Percentiles rank a stretch among this genome's conserved stretches.
phyloP scores from a whole-genome alignment of 371 early-diverging fungal species.

The Choanephora cucurbitarum region DNA sequence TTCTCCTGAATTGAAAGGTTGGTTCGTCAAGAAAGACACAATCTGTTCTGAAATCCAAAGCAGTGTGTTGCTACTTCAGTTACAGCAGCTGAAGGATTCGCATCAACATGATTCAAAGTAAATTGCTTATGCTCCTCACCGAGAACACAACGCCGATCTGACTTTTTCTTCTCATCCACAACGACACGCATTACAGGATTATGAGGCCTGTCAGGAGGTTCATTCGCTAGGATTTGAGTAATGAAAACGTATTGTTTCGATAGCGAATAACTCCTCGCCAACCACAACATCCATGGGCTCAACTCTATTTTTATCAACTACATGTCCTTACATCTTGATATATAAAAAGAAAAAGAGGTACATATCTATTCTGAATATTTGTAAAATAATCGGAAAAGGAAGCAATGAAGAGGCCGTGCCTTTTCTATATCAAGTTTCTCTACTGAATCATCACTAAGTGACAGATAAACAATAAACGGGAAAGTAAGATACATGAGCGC shows the following conservation, averaged over 20 bases:
- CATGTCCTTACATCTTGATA: slow-evolving; percentile 19
- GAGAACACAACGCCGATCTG: slow-evolving; percentile 5
- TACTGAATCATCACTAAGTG: too few species aligned
- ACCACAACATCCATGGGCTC: slow-evolving; percentile 26
- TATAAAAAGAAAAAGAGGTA: slow-evolving; percentile 18
- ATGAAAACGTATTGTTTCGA: slow-evolving; percentile 20
- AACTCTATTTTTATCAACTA: slow-evolving; percentile 25
- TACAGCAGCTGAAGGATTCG: slow-evolving; percentile 17
- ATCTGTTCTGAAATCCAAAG: slow-evolving; percentile 9
- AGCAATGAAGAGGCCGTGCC: background rate
- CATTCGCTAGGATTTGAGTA: slow-evolving; percentile 10
- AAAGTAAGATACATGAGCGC: slow-evolving; percentile 11
- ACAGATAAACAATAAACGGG: slow-evolving; percentile 15
- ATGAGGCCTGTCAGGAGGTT: slow-evolving; percentile 7
- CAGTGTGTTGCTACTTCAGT: slow-evolving; percentile 16
- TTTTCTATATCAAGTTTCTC: too few species aligned
- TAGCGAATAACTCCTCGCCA: slow-evolving; percentile 24
- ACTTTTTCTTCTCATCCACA: slow-evolving; percentile 8
- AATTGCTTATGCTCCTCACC: slow-evolving; percentile 9
- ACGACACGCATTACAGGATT: slow-evolving; percentile 3
- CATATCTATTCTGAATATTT: slow-evolving; percentile 12
- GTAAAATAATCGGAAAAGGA: slow-evolving; percentile 5
- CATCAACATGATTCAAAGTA: slow-evolving; percentile 14
- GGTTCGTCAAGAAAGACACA: slow-evolving; percentile 18
- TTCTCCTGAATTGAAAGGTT: too few species aligned